phyloP scores from a whole-genome alignment of 2,329 filamentous ascomycete species.

The Conoideocrella luteorostrata region DNA sequence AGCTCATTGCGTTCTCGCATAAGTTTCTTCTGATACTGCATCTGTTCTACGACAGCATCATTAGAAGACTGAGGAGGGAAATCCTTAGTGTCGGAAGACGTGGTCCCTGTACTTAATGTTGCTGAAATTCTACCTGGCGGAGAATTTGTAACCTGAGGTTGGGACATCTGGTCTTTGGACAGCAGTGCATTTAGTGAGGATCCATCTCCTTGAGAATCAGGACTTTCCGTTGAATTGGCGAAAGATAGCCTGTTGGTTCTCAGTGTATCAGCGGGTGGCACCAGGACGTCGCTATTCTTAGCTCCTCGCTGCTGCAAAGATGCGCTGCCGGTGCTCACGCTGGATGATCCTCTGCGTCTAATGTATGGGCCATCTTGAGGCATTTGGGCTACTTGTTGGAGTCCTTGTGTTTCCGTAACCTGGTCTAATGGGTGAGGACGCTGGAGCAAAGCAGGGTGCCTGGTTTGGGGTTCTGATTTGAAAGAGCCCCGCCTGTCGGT shows the following conservation, averaged over 20 bases:
- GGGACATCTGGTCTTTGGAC: constrained; percentile 20
- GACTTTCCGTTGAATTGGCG: constrained; percentile 43
- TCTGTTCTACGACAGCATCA: constrained; percentile 44
- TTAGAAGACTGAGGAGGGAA: constrained; percentile 22
- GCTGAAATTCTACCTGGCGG: constrained; percentile 39
- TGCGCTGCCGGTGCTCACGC: constrained; percentile 81
- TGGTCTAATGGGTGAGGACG: constrained; percentile 58
- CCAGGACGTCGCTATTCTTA: constrained; percentile 35
- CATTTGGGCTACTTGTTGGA: constrained; percentile 74
- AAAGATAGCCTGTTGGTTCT: constrained; percentile 43
- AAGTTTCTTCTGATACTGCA: constrained; percentile 60
- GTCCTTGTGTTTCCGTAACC: constrained; percentile 75
- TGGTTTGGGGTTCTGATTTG: constrained; percentile 59
- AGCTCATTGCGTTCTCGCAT: constrained; percentile 67
- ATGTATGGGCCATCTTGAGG: constrained; percentile 62
- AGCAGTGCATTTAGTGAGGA: constrained; percentile 13
- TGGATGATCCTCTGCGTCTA: constrained; percentile 80
- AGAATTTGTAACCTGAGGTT: constrained; percentile 24
- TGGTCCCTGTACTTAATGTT: constrained; percentile 27
- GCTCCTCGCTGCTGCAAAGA: constrained; percentile 53
- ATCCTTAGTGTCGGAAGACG: constrained; percentile 23
- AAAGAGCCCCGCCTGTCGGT: constrained; percentile 66
- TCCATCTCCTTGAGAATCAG: constrained; percentile 34
- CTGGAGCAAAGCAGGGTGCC: constrained; percentile 75
- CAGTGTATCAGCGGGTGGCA: constrained; percentile 35